Evolutionary conservation across 345 rosid genomes (phyloP), one percentile per base, ranked within the genome.

Genomic region (Eucalyptus globulus): DNA sequence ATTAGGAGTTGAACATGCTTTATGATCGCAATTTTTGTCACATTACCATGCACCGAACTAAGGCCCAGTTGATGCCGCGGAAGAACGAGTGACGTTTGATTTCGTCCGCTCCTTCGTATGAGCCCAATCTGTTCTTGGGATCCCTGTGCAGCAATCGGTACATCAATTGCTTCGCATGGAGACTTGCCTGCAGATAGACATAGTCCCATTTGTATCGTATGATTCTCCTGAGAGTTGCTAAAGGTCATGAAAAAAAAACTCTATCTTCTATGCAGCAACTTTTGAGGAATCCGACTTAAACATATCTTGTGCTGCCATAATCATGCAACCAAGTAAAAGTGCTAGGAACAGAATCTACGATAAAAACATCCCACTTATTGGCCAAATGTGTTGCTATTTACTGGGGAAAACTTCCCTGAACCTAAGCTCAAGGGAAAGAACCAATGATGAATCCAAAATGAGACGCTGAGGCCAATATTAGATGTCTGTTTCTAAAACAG

Each of bases 31-130:
- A 86, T 86, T 88, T 19, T 47, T 86, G 19, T 24, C 60, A 9
- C 21, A 21, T 93, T 95, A 97, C 99, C 96, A 89, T 92, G 96
- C 97, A 95, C 45, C 99, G 99, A 87, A 97, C 94, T 21, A 97
- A 91, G 89, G 99, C 98, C 99, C 99, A 97, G 67, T 95, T 96
- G 90, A 94, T 81, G 47, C 96, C 97, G 51, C 92, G 96, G 93
- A 97, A 97, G 93, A 94, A 97, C 16, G 97, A 92, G 90, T 97
- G 99, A n/a, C 92, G 88, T 93, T 97, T 97, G 51, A 97, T 90
- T 88, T 96, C 99, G 12, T 93, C 95, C n/a, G 97, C 96, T 89
- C 99, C 99, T 94, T 95, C 98, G 6, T 88, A 93, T 29, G 98
- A 94, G 16, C 97, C 99, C 92, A 97, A 89, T 92, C 99, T 95